Conservation (phyloP, 441 rosid species). For the Lepidium campestre region DNA sequence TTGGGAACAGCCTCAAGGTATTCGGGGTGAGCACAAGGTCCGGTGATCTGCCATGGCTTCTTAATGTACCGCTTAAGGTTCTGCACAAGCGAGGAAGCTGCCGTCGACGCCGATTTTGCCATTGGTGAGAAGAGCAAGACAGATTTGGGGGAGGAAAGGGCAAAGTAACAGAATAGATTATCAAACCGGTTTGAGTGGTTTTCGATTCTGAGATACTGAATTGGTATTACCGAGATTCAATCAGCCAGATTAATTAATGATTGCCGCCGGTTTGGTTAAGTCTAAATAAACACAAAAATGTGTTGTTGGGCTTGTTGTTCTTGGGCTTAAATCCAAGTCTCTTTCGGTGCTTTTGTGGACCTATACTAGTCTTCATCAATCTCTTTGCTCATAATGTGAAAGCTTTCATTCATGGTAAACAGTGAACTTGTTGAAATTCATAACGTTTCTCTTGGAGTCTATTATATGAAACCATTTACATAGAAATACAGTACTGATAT, state of each 20-base stretch:
- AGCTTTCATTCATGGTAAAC: background rate
- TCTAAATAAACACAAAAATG: background rate
- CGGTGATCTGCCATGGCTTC: slow-evolving; percentile 93
- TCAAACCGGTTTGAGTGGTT: slow-evolving; percentile 12
- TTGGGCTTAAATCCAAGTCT: too few species aligned
- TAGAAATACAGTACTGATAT: background rate
- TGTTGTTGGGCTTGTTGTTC: too few species aligned
- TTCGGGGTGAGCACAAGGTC: slow-evolving; percentile 84
- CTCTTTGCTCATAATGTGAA: background rate
- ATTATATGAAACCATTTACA: slow-evolving; percentile 22
- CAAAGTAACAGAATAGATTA: background rate
- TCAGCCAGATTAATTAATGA: background rate
- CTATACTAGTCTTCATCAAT: too few species aligned
- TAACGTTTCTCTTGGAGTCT: slow-evolving; percentile 2
- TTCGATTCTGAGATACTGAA: background rate
- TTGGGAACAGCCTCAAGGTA: slow-evolving; percentile 47
- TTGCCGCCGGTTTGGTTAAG: background rate
- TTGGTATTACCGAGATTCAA: background rate
- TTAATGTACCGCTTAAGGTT: slow-evolving; percentile 61
- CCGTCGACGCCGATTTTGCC: slow-evolving; percentile 54
- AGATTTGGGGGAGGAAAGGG: background rate
- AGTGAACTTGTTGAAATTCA: background rate
- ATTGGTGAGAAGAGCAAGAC: slow-evolving; percentile 22
- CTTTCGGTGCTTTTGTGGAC: too few species aligned
- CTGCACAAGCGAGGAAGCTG: slow-evolving; percentile 47